Evolutionary conservation across 2,329 filamentous ascomycete genomes (phyloP).

Genomic region (Phyllosticta citribraziliensis): DNA sequence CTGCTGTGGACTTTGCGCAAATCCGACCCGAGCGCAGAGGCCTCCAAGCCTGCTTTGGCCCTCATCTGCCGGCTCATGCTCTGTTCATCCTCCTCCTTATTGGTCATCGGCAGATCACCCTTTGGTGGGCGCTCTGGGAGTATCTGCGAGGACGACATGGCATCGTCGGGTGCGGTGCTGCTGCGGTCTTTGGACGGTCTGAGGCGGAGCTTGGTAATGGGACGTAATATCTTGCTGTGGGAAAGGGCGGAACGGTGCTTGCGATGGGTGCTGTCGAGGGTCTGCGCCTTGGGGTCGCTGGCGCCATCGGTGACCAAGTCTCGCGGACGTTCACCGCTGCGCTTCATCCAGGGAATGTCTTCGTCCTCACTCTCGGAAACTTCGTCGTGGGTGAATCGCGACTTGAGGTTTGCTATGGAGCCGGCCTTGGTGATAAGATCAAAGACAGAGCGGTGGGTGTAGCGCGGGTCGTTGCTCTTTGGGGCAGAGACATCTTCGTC

Average conservation of each 20-base stretch:
- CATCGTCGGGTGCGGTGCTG: slow-evolving; percentile 37
- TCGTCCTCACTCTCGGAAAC: slow-evolving; percentile 64
- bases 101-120: slow-evolving; percentile 19
- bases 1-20: slow-evolving; percentile 3
- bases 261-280: neutral
- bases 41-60: slow-evolving; percentile 12
- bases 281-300: neutral
- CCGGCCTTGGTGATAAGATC: slow-evolving; percentile 84
- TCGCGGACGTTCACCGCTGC: neutral
- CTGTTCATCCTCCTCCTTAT: slow-evolving; percentile 10
- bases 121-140: slow-evolving; percentile 22
- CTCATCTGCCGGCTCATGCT: neutral
- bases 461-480: slow-evolving; percentile 40
- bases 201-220: slow-evolving; percentile 48
- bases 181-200: slow-evolving; percentile 19
- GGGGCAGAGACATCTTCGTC: slow-evolving; percentile 52
- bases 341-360: slow-evolving; percentile 13
- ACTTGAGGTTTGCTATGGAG: slow-evolving; percentile 70
- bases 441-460: slow-evolving; percentile 92
- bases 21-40: slow-evolving; percentile 6
- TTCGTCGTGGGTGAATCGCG: slow-evolving; percentile 62
- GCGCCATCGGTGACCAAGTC: neutral
- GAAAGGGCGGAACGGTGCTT: slow-evolving; percentile 35
- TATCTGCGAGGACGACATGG: slow-evolving; percentile 32
- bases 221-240: slow-evolving; percentile 55